Conservation (phyloP, 192 early-diverging fungal species). For the Entomortierella chlamydospora region DNA sequence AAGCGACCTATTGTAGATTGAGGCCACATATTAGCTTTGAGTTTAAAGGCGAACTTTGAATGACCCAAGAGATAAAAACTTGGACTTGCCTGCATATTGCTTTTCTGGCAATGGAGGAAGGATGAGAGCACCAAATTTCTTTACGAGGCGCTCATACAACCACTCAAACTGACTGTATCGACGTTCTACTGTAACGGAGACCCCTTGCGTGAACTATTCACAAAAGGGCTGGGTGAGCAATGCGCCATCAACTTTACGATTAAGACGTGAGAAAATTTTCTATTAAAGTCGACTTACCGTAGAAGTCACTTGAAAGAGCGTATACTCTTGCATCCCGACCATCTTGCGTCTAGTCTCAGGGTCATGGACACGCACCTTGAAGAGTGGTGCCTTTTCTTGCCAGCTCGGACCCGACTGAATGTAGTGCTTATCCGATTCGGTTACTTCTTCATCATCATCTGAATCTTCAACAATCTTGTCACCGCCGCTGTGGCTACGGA, state of each 20-base stretch:
- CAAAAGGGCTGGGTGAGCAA: not conserved
- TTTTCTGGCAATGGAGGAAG: conserved; percentile 57
- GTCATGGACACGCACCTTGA: conserved; percentile 55
- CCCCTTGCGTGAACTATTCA: conserved; percentile 51
- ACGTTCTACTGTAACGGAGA: conserved; percentile 56
- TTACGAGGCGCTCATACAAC: conserved; percentile 48
- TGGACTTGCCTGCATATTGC: conserved; percentile 55
- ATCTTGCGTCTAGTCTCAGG: conserved; percentile 59
- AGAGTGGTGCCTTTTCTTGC: conserved; percentile 55
- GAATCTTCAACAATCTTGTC: conserved; percentile 22
- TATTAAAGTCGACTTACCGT: too few relatives aligned
- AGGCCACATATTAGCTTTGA: not conserved
- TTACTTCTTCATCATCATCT: conserved; percentile 53
- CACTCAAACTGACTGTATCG: conserved; percentile 60
- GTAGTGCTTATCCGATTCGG: conserved; percentile 60
- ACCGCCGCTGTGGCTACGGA: conserved; percentile 9
- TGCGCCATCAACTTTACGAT: not conserved
- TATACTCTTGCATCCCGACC: conserved; percentile 58
- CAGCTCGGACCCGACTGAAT: conserved; percentile 58
- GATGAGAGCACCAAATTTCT: conserved; percentile 56
- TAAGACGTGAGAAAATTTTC: not conserved
- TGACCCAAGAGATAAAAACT: too few relatives aligned
- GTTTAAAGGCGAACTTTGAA: too few relatives aligned
- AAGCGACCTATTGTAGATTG: conserved; percentile 44
- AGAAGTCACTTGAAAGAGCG: conserved; percentile 56